A percentile compares a stretch with the other conserved stretches of the same genome.
phyloP scores from a whole-genome alignment of 2,329 filamentous ascomycete species.

The Fusarium sp. region DNA sequence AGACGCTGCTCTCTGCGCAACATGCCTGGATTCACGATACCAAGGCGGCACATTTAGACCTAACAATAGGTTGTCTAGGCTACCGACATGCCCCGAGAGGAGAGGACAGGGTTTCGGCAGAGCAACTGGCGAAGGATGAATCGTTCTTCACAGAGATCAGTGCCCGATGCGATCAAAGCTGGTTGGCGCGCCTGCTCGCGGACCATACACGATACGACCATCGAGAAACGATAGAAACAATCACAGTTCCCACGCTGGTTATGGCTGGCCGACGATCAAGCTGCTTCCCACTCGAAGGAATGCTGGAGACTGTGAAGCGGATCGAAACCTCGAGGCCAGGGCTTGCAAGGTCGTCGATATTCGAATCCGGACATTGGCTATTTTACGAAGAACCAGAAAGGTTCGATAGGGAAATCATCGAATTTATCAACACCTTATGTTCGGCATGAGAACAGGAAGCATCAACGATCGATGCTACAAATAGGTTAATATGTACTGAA shows the following conservation, averaged over 20 bases:
- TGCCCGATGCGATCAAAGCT: conserved; percentile 42
- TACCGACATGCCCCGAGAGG: conserved; percentile 41
- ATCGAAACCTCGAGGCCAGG: conserved; percentile 36
- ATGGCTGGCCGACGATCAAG: conserved; percentile 44
- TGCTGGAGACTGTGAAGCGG: conserved; percentile 43
- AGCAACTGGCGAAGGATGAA: conserved; percentile 40
- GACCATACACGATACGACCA: conserved; percentile 47
- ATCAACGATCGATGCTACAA: background rate
- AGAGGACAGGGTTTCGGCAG: conserved; percentile 36
- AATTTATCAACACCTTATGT: conserved; percentile 36
- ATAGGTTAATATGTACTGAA: background rate
- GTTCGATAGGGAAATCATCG: conserved; percentile 42
- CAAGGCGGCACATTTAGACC: conserved; percentile 37
- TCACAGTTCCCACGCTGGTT: conserved; percentile 42
- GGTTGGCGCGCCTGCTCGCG: conserved; percentile 43
- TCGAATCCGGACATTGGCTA: conserved; percentile 45
- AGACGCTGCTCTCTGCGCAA: conserved; percentile 41
- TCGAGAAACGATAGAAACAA: conserved; percentile 38
- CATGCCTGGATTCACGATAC: conserved; percentile 42
- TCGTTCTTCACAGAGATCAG: conserved; percentile 44
- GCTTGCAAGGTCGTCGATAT: conserved; percentile 38
- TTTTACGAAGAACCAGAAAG: conserved; percentile 45
- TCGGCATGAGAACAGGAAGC: background rate
- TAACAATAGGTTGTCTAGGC: conserved; percentile 42
- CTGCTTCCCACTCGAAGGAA: conserved; percentile 45